These are phyloP conservation scores for Phycomyces blakesleeanus DNA, from an alignment of 192 early-diverging fungal species.

Conservation along the genomic window DNA sequence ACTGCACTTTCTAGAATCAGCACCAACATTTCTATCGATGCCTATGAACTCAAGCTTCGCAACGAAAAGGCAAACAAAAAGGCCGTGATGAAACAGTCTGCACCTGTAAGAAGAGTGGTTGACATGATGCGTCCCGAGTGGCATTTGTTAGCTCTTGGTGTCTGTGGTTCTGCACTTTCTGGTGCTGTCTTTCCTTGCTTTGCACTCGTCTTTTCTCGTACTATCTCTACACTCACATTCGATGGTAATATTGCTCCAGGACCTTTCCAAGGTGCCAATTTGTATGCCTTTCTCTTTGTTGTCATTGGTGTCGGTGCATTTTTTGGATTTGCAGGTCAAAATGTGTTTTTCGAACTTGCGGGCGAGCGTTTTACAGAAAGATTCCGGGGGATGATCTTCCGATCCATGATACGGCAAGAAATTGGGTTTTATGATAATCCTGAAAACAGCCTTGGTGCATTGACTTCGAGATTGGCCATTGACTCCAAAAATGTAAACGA, in stretches of 20 bases:
- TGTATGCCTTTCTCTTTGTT: constrained; percentile 31
- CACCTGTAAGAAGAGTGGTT: constrained; percentile 51
- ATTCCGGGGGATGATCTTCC: constrained; percentile 49
- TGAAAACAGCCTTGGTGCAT: constrained; percentile 67
- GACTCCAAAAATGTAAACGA: constrained; percentile 64
- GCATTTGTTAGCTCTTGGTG: constrained; percentile 51
- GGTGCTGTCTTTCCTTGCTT: constrained; percentile 79
- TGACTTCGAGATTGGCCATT: constrained; percentile 76
- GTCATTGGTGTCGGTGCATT: constrained; percentile 26
- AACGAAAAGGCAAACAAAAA: constrained; percentile 38
- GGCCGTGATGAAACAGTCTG: constrained; percentile 39
- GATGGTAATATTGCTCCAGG: constrained; percentile 16
- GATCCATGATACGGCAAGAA: constrained; percentile 75
- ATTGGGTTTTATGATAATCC: constrained; percentile 83
- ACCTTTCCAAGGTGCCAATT: constrained; percentile 28
- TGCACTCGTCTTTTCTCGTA: constrained; percentile 49
- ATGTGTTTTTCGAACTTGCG: constrained; percentile 22
- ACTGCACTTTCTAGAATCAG: constrained; percentile 13
- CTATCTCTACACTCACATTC: constrained; percentile 44
- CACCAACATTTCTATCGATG: constrained; percentile 14
- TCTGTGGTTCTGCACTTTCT: constrained; percentile 58
- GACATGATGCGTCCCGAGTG: constrained; percentile 53
- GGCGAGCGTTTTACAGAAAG: constrained; percentile 27
- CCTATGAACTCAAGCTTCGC: constrained; percentile 33
- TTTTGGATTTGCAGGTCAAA: constrained; percentile 6